Conservation (phyloP, 2,329 filamentous ascomycete genomes). For the Epichloe brachyelytri region DNA sequence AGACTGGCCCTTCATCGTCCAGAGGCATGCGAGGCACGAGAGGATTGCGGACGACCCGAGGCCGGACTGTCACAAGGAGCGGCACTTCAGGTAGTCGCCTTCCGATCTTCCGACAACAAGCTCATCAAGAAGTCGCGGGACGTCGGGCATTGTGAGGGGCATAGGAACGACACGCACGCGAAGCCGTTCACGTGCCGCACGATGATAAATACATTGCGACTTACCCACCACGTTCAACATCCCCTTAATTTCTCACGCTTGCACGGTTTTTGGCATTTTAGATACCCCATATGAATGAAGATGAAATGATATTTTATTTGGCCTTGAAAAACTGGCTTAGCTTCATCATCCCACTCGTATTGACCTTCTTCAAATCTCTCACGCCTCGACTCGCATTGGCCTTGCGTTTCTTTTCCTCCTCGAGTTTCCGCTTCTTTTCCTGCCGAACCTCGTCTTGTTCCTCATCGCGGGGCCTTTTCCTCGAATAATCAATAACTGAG, state of each 20-base stretch:
- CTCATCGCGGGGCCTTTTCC: constrained; percentile 55
- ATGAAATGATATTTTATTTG: constrained; percentile 22
- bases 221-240: neutral
- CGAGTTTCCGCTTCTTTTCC: constrained; percentile 74
- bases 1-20: constrained; percentile 16
- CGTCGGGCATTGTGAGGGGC: constrained; percentile 23
- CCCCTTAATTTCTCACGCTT: neutral
- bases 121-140: constrained; percentile 19
- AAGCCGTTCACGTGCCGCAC: constrained; percentile 21
- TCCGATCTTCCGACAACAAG: constrained; percentile 15
- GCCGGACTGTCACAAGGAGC: constrained; percentile 16
- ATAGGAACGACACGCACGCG: constrained; percentile 17
- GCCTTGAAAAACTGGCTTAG: constrained; percentile 90
- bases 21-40: constrained; percentile 17
- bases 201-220: constrained; percentile 7
- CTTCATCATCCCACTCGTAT: constrained; percentile 91
- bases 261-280: constrained; percentile 7
- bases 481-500: constrained; percentile 55
- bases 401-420: constrained; percentile 82
- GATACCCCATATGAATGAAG: constrained; percentile 18
- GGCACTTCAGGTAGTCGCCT: constrained; percentile 15
- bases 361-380: constrained; percentile 74
- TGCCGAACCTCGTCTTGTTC: constrained; percentile 51
- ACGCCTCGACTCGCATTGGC: constrained; percentile 61
- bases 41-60: constrained; percentile 18